These are phyloP conservation scores for Carpinus fangiana DNA, from an alignment of 306 rosid genomes.

Conservation along the genomic window DNA sequence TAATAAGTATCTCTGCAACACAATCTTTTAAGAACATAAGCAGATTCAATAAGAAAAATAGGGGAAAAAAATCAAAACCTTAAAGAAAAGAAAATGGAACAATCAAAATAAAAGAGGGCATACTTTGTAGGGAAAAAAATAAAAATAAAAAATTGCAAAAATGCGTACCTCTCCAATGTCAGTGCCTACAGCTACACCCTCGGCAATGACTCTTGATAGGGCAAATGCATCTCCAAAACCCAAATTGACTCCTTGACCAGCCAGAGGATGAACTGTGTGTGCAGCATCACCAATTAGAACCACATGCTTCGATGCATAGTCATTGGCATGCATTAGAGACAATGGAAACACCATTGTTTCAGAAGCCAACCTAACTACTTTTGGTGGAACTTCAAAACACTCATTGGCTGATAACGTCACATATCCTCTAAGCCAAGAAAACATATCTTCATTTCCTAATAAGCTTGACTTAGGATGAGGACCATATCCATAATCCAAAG, in stretches of 20 bases:
- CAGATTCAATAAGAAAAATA: neutral
- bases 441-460: constrained; percentile 45
- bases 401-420: constrained; percentile 50
- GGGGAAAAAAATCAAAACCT: neutral
- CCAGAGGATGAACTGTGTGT: constrained; percentile 93
- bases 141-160: too few species aligned
- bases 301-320: constrained; percentile 68
- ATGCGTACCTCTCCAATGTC: constrained; percentile 86
- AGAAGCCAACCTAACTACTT: constrained; percentile 65
- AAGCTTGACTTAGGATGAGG: constrained; percentile 67
- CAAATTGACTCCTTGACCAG: constrained; percentile 95
- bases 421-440: constrained; percentile 69
- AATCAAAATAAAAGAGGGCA: neutral
- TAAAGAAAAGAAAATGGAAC: neutral
- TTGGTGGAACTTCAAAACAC: constrained; percentile 76
- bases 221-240: constrained; percentile 86
- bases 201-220: constrained; percentile 74
- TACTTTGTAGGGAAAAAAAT: too few species aligned
- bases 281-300: constrained; percentile 93
- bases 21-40: neutral
- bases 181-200: constrained; percentile 76
- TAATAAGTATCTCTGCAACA: neutral
- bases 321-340: constrained; percentile 74
- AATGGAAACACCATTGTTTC: constrained; percentile 79
- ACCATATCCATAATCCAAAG: constrained; percentile 72